Evolutionary conservation across 169 alveolate genomes (phyloP).

Genomic region (Eimeria falciformis): DNA sequence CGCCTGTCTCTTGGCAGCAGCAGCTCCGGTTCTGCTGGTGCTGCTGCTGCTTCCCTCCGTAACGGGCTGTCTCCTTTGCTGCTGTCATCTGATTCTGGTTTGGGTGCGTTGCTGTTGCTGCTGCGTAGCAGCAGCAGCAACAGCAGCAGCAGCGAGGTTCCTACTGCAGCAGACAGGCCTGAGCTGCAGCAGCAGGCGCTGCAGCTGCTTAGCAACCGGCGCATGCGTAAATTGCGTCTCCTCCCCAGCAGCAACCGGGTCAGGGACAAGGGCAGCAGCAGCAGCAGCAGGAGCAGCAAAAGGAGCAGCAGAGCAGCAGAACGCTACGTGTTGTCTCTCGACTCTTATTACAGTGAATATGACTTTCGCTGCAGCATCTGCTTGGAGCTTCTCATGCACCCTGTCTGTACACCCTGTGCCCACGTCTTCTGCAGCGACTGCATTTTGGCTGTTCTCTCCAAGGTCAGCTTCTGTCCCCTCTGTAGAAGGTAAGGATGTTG

Average conservation of each 20-base stretch:
- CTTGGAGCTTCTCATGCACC: conserved; percentile 50
- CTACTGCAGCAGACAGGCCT: conserved; percentile 13
- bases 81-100: conserved; percentile 54
- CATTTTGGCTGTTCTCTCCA: conserved; percentile 33
- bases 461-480: conserved; percentile 61
- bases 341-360: conserved; percentile 39
- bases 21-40: not conserved
- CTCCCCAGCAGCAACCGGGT: not conserved
- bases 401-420: conserved; percentile 61
- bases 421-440: conserved; percentile 66
- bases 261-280: conserved; percentile 1
- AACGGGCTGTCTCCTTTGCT: conserved; percentile 62
- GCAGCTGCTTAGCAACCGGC: conserved; percentile 18
- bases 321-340: not conserved
- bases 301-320: not conserved
- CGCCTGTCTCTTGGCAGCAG: not conserved
- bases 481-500: conserved; percentile 12
- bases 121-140: conserved; percentile 29
- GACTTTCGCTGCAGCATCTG: conserved; percentile 71
- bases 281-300: not conserved
- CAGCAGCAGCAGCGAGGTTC: conserved; percentile 15
- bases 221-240: conserved; percentile 12
- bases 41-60: conserved; percentile 25
- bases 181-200: conserved; percentile 73
- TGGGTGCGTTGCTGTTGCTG: conserved; percentile 21